A percentile compares a stretch with the other conserved stretches of the same genome.
phyloP scores from a whole-genome alignment of 2,329 filamentous ascomycete genomes.

The Apiospora sp. region DNA sequence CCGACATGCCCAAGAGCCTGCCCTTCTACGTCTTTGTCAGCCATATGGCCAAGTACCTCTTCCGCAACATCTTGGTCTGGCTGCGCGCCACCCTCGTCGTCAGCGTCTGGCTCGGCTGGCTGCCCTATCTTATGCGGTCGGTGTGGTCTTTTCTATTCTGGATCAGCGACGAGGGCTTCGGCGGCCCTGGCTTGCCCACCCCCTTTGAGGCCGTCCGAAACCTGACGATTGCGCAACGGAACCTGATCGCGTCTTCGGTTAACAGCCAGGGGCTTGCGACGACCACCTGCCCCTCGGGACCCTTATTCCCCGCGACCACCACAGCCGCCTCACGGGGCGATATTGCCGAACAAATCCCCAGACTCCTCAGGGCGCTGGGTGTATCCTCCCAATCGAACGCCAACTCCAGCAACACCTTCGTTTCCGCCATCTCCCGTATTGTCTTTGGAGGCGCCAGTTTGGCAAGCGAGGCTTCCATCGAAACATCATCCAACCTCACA shows the following conservation, averaged over 20 bases:
- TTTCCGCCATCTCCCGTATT: conserved; percentile 21
- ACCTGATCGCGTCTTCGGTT: conserved; percentile 38
- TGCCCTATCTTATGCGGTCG: conserved; percentile 90
- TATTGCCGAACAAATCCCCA: conserved; percentile 46
- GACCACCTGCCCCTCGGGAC: conserved; percentile 49
- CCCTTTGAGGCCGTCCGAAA: conserved; percentile 40
- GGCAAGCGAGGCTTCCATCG: not conserved
- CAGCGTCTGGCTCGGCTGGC: conserved; percentile 86
- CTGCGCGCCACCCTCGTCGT: conserved; percentile 79
- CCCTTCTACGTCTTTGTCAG: conserved; percentile 82
- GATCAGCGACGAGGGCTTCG: conserved; percentile 81
- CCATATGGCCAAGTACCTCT: conserved; percentile 77
- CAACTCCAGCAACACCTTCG: conserved; percentile 24
- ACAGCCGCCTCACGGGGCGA: conserved; percentile 47
- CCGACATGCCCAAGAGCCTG: conserved; percentile 87
- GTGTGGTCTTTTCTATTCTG: conserved; percentile 96
- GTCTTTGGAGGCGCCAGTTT: conserved; percentile 22
- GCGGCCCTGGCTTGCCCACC: conserved; percentile 45
- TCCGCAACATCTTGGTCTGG: conserved; percentile 79
- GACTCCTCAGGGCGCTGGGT: conserved; percentile 22
- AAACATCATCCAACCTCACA: conserved; percentile 33
- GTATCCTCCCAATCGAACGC: conserved; percentile 11
- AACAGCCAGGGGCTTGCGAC: conserved; percentile 29
- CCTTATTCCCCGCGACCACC: conserved; percentile 48
- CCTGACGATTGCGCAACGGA: conserved; percentile 34